A percentile compares a stretch with the other conserved stretches of the same genome.
These are phyloP conservation scores for Bertia moriformis DNA, from an alignment of 2,329 filamentous ascomycete species.

Conservation along the genomic window DNA sequence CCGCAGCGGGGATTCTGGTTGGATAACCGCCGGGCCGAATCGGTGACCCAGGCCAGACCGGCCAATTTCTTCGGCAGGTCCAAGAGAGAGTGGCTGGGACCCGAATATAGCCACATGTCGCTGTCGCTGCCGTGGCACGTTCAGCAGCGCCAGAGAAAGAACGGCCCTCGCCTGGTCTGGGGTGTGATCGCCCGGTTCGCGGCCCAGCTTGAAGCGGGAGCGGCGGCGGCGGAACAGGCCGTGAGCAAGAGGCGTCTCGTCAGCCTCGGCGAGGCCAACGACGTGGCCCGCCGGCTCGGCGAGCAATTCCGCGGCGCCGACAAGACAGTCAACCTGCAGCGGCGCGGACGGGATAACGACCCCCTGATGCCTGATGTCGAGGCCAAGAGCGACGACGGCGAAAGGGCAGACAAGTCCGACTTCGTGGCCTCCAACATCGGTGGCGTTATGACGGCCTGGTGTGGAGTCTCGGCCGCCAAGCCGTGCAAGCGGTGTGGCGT, in stretches of 20 bases:
- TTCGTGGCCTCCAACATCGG: too few relatives aligned
- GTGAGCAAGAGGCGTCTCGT: constrained; percentile 37
- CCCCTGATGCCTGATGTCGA: background rate
- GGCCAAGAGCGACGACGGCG: background rate
- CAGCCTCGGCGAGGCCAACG: constrained; percentile 39
- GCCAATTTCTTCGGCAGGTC: background rate
- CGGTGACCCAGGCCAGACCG: constrained; percentile 3
- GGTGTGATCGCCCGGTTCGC: constrained; percentile 1
- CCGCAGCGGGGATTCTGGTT: constrained; percentile 7
- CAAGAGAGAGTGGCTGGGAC: background rate
- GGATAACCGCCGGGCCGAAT: background rate
- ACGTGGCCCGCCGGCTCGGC: constrained; percentile 39
- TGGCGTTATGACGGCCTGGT: too few relatives aligned
- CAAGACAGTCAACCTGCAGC: constrained; percentile 1
- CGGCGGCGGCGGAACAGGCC: constrained; percentile 12
- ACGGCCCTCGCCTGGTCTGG: constrained; percentile 1
- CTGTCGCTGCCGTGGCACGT: too few relatives aligned
- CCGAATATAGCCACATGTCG: constrained; percentile 1
- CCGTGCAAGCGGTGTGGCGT: too few relatives aligned
- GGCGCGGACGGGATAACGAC: constrained; percentile 1
- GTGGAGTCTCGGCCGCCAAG: too few relatives aligned
- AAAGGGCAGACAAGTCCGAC: too few relatives aligned
- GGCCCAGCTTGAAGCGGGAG: constrained; percentile 8
- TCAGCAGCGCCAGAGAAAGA: too few relatives aligned
- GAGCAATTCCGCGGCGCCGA: constrained; percentile 25